Base-by-base conservation (phyloP, 306 rosid genomes). In the Clitoria ternatea region DNA sequence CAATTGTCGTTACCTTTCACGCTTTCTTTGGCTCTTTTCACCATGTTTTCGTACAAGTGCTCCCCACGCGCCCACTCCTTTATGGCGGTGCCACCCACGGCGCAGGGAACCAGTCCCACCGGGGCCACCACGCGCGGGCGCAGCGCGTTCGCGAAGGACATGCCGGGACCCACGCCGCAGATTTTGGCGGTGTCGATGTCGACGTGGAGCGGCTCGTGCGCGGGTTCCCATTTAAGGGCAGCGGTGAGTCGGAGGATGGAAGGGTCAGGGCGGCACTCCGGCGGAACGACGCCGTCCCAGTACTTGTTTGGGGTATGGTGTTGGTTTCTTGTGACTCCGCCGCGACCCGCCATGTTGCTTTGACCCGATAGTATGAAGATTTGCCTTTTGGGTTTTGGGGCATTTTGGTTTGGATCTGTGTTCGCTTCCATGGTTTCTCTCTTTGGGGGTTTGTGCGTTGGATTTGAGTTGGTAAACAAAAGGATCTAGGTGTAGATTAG, bases 41-140 rank as follows among this genome's bases (percentile, higher is more conserved):
- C 82, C 97, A 88, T 93, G 0, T 80, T 77, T 61, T 88, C 89
- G 50, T 93, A 93, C 83, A 88, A 39, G 14, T 79, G 64, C 74
- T 88, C 76, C 20, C 97, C 97, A 72, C 92, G 98, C 82, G 88
- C 98, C 98, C 96, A 93, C 76, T 93, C 96, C 72, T 60, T 87
- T 1, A 93, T 84, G 18, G 97, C 88, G 3, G 96, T 93, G 17
- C 96, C 96, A 0, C 98, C 96, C 40, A 88, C 96, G 2, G 97
- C 97, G 47, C 96, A 90, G 1, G 98, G 98, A 29, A 90, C 97
- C 5, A 90, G 52, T 0, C 88, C 94, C 40, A 88, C 1, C 50
- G n/a, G 43, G 3, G 44, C 74, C 0, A 29, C 80, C 65, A 68
- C 73, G 60, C 81, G 69, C 72, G 12, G 79, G 56, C 84, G 73